Base-by-base conservation (phyloP, 2,329 filamentous ascomycete species). In the Ophiocordyceps camponoti-leonardi region DNA sequence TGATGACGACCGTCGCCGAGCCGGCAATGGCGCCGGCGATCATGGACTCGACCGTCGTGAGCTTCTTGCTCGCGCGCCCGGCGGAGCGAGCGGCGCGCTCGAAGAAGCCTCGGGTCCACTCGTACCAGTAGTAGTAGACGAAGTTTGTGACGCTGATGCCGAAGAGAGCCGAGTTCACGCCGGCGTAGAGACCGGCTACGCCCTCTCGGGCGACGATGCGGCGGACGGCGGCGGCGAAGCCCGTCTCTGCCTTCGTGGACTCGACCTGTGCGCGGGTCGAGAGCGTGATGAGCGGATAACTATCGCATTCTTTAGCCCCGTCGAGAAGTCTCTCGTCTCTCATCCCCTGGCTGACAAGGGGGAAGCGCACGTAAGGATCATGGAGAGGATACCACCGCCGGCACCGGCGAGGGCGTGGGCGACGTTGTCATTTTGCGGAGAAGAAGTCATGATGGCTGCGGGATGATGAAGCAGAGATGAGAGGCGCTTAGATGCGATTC, bases 91-190 rank as follows among this genome's bases (percentile, higher is more conserved):
- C 86, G 11, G 86, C 84, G 51, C 73, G 72, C 61, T 86, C 86
- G 67, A 96, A 95, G 60, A 83, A 83, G 44, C 82, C 74, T 48
- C 88, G 81, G 50, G 87, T 92, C 85, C 86, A 98, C 69, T 98
- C 92, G 66, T 96, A 98, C 90, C 86, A 98, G 73, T 96, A 98
- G 69, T 98, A 98, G 73, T 98, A 98, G 43, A 98, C 90, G 61
- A 98, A 98, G 71, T 98, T 98, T 56, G 92, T 98, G 54, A 98
- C 81, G 64, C 84, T 92, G 69, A 98, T 96, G 62, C 92, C 92
- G 64, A 98, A 95, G 42, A 98, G 73, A 44, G 92, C 92, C 50
- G 85, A 93, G 63, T 94, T 86, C 48, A 98, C 77, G 40, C 92
- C 92, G 7, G 92, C 81, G 62, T 96, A 98, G 33, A 98, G 78